Percentiles rank a stretch among this genome's conserved stretches.
These are phyloP conservation scores for Cordyceps tenuipes DNA, from an alignment of 2,329 filamentous ascomycete genomes.

Conservation along the genomic window DNA sequence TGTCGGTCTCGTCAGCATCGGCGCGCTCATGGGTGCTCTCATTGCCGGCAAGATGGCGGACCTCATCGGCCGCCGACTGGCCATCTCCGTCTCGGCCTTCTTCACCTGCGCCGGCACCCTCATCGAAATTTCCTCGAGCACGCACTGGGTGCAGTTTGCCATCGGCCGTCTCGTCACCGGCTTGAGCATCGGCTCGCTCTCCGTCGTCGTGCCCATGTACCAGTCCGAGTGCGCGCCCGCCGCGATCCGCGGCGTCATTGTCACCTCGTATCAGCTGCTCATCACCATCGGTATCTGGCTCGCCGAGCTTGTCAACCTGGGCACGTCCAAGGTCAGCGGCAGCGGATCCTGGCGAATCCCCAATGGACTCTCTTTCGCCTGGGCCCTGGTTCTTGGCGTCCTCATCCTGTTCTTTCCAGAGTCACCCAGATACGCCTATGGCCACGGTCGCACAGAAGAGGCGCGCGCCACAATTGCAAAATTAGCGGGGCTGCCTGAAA, in stretches of 20 bases:
- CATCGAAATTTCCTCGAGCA: constrained; percentile 50
- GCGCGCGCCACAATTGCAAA: constrained; percentile 40
- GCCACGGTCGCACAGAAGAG: constrained; percentile 37
- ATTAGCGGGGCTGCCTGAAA: constrained; percentile 33
- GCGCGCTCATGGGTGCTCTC: constrained; percentile 50
- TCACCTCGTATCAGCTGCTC: constrained; percentile 59
- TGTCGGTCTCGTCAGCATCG: constrained; percentile 53
- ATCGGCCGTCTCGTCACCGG: constrained; percentile 58
- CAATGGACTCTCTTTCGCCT: constrained; percentile 46
- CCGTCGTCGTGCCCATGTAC: constrained; percentile 60
- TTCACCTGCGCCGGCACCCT: constrained; percentile 57
- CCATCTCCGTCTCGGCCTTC: constrained; percentile 54
- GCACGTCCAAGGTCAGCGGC: constrained; percentile 39
- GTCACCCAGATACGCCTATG: constrained; percentile 44
- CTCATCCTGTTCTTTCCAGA: constrained; percentile 48
- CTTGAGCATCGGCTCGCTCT: constrained; percentile 55
- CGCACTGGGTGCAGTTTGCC: constrained; percentile 55
- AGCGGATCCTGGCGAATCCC: constrained; percentile 56
- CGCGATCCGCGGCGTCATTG: constrained; percentile 54
- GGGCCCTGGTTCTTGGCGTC: constrained; percentile 43
- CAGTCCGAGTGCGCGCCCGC: constrained; percentile 58
- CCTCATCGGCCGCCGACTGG: constrained; percentile 49
- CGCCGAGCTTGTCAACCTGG: constrained; percentile 52
- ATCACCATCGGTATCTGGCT: constrained; percentile 60
- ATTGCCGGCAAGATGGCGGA: constrained; percentile 54